These are phyloP conservation scores for Avicennia marina DNA, from an alignment of 257 asterid species.

Conservation along the genomic window DNA sequence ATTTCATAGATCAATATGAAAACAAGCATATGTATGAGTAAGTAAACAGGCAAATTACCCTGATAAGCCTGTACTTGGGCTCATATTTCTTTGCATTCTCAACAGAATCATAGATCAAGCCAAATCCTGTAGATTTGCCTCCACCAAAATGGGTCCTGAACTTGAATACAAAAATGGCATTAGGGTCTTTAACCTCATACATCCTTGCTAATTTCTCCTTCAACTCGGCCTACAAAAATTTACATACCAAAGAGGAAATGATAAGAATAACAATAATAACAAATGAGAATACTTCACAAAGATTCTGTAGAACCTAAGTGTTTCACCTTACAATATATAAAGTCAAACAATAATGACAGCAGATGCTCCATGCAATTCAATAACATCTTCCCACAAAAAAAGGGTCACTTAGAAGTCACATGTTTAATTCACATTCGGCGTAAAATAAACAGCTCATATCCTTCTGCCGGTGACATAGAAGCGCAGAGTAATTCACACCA, in stretches of 20 bases:
- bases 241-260: too few relatives aligned
- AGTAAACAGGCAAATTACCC: constrained; percentile 38
- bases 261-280: too few relatives aligned
- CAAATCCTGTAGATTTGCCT: constrained; percentile 93
- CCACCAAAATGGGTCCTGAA: constrained; percentile 98
- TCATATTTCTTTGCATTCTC: constrained; percentile 87
- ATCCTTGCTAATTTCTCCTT: constrained; percentile 71
- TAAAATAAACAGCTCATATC: neutral
- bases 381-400: neutral
- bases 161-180: constrained; percentile 84
- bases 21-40: neutral
- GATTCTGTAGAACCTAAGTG: neutral
- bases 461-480: too few relatives aligned
- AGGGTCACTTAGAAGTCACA: neutral
- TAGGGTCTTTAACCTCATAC: constrained; percentile 79
- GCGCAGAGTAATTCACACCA: neutral
- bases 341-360: neutral
- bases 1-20: neutral
- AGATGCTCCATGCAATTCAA: neutral
- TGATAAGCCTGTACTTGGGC: constrained; percentile 86
- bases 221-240: constrained; percentile 71
- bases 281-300: neutral
- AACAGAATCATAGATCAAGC: constrained; percentile 87
- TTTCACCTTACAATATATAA: too few relatives aligned
- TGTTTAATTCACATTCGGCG: neutral